Percentiles rank a stretch among this genome's conserved stretches.
Conservation (phyloP, 2,329 filamentous ascomycete species). For the Colletotrichum brevisporum region DNA sequence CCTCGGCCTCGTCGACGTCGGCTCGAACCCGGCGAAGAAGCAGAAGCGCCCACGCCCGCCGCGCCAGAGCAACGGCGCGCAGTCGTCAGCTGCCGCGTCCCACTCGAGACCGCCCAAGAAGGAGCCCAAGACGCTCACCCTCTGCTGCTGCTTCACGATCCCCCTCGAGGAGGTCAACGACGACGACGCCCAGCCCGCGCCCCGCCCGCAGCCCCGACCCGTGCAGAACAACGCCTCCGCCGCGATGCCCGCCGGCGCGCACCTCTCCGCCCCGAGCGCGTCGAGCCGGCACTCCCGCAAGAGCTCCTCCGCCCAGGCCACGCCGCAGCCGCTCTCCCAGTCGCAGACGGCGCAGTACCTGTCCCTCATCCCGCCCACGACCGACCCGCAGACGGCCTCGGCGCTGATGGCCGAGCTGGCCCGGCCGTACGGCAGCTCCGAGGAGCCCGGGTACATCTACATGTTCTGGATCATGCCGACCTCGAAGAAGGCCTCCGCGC, state of each 20-base stretch:
- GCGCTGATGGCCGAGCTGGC: conserved; percentile 81
- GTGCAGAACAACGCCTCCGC: conserved; percentile 52
- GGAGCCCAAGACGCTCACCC: conserved; percentile 49
- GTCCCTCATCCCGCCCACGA: conserved; percentile 77
- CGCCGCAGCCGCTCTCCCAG: conserved; percentile 48
- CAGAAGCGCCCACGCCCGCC: conserved; percentile 46
- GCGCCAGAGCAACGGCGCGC: conserved; percentile 21
- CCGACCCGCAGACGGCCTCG: conserved; percentile 78
- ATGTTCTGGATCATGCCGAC: conserved; percentile 95
- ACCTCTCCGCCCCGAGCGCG: conserved; percentile 39
- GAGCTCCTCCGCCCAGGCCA: conserved; percentile 48
- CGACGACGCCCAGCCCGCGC: conserved; percentile 49
- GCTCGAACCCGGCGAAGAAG: conserved; percentile 54
- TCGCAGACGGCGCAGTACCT: conserved; percentile 64
- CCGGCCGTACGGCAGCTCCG: conserved; percentile 76
- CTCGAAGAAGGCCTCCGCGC: conserved; percentile 65
- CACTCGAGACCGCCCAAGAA: conserved; percentile 47
- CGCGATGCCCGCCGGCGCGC: conserved; percentile 35
- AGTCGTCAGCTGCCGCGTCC: conserved; percentile 25
- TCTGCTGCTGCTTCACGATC: conserved; percentile 69
- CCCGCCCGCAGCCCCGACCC: conserved; percentile 63
- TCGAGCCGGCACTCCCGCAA: conserved; percentile 46
- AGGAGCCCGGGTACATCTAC: conserved; percentile 94
- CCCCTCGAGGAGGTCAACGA: conserved; percentile 60
- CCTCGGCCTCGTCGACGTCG: conserved; percentile 79